A percentile compares a stretch with the other conserved stretches of the same genome.
phyloP scores from a whole-genome alignment of 306 rosid genomes.

The Cucumis sativus region Cucumber_9930_V3 NC_026661.2:3210001-3210500 shows the following conservation, averaged over 20 bases:
- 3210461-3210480: neutral
- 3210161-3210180: slow-evolving; percentile 25
- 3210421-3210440: neutral
- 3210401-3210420: neutral
- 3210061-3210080: neutral
- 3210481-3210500: neutral
- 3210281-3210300: neutral
- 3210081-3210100: neutral
- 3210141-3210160: slow-evolving; percentile 34
- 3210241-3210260: slow-evolving; percentile 24
- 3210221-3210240: slow-evolving; percentile 31
- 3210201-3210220: slow-evolving; percentile 29
- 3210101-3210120: slow-evolving; percentile 28
- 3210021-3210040: neutral
- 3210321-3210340: neutral
- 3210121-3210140: slow-evolving; percentile 21
- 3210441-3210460: neutral
- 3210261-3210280: slow-evolving; percentile 33
- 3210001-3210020: neutral
- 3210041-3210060: neutral
- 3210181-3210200: slow-evolving; percentile 23
- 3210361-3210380: neutral
- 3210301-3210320: neutral
- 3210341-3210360: neutral
- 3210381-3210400: neutral